Evolutionary conservation across 495 filamentous ascomycete genomes (phyloP), one percentile per base, ranked within the genome.

Genomic region (Pseudotulostoma volvatum): DNA sequence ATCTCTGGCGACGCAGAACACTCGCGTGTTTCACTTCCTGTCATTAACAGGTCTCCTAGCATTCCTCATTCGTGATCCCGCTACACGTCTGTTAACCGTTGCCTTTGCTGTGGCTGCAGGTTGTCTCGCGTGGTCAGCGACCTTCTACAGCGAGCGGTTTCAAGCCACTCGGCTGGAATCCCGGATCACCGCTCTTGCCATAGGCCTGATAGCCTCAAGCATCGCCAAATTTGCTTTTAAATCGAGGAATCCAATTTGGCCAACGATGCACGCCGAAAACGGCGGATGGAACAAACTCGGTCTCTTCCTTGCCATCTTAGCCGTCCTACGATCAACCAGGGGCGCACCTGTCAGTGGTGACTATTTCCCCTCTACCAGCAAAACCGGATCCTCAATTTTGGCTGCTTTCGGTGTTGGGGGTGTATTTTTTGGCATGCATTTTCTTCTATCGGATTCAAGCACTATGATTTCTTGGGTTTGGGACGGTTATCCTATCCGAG

Each of bases 401-500:
- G 70, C 85, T 32, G 79, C 74, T 18, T 42, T 93, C 38, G 84
- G 92, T 35, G 59, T 95, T 38, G 86, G 70, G 28, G 92, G 84
- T 37, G 53, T 95, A 14, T 66, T 94, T 48, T 99, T 96, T 47
- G 84, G 69, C n/a, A 64, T 96, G 50, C 87, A 95, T 50, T 94
- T 86, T 1, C 69, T 96, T 9, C 68, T 99, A 18, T 93, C 90
- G 0, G 92, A 99, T 53, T 95, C 87, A 0, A 95, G 90, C 60
- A 99, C 92, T 20, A 96, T 96, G 86, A 94, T 96, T 42, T 68
- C 84, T 17, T 99, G 92, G 92, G 84, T 82, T n/a, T 99, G 92
- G 92, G 85, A 94, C 43, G 92, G 92, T 13, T 96, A 82, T 49
- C 92, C 92, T 30, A 73, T 95, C 36, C 73, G 81, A 34, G 92